Conservation (phyloP, 257 asterid genomes). For the Echium plantagineum region DNA sequence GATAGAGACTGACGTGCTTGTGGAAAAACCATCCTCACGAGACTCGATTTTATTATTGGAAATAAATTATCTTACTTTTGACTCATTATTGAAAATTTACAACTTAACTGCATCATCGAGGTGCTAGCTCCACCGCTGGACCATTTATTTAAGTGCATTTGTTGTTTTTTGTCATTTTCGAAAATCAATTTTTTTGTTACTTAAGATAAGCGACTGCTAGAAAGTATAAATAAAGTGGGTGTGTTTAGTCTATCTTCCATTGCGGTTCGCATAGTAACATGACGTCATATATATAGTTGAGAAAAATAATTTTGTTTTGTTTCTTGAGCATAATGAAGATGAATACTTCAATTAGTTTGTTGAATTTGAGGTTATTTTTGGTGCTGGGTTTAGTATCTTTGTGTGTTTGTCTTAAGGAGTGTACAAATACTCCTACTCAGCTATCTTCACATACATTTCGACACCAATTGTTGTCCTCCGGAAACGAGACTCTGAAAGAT, state of each 20-base stretch:
- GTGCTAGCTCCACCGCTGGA: too few relatives aligned
- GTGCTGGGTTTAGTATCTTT: conserved; percentile 16
- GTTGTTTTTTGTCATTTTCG: conserved; percentile 30
- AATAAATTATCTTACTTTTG: too few relatives aligned
- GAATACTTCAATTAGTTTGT: conserved; percentile 19
- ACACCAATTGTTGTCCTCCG: conserved; percentile 40
- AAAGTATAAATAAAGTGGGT: conserved; percentile 9
- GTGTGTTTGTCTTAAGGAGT: conserved; percentile 34
- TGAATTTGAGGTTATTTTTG: conserved; percentile 10
- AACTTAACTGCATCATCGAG: too few relatives aligned
- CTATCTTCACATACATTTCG: conserved; percentile 54
- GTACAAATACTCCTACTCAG: conserved; percentile 45
- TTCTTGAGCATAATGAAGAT: background rate
- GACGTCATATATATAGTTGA: background rate
- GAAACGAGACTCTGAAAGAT: conserved; percentile 48
- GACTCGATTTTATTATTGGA: too few relatives aligned
- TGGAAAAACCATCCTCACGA: too few relatives aligned
- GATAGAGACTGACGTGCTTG: conserved; percentile 1
- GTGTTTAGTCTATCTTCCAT: conserved; percentile 9
- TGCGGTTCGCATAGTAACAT: background rate
- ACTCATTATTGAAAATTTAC: too few relatives aligned
- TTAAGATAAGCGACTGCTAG: conserved; percentile 14
- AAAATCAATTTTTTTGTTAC: conserved; percentile 9
- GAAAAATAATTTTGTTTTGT: too few relatives aligned
- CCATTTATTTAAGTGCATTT: background rate